phyloP scores from a whole-genome alignment of 805 yeast species.

The Teunomyces panamensis region DNA sequence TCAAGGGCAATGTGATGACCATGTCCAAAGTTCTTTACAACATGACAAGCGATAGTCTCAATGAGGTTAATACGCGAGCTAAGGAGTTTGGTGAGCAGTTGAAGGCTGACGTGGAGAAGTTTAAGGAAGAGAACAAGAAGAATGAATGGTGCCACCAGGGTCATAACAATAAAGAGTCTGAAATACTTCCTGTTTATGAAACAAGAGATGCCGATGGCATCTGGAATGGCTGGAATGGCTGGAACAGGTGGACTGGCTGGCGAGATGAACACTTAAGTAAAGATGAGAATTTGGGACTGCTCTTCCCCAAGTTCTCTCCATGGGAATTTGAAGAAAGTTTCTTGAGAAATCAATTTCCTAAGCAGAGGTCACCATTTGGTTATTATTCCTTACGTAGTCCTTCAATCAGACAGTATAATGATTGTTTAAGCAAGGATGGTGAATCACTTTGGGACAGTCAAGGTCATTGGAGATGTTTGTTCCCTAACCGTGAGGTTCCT shows the following conservation, averaged over 20 bases:
- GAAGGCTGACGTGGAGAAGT: constrained; percentile 11
- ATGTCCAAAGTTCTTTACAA: constrained; percentile 25
- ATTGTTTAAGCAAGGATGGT: constrained; percentile 67
- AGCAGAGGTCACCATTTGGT: constrained; percentile 36
- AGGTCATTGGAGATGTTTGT: constrained; percentile 90
- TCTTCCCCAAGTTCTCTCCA: constrained; percentile 1
- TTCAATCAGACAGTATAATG: constrained; percentile 51
- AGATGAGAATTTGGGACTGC: neutral
- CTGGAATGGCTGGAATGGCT: neutral
- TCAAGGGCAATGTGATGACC: constrained; percentile 22
- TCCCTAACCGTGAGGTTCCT: constrained; percentile 53
- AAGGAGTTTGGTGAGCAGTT: constrained; percentile 17
- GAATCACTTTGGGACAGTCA: constrained; percentile 75
- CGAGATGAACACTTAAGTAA: neutral
- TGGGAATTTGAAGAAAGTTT: constrained; percentile 3
- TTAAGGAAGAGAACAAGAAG: neutral
- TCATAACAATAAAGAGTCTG: neutral
- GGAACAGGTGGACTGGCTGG: too few relatives aligned
- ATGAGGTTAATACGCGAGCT: constrained; percentile 20
- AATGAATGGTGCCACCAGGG: neutral
- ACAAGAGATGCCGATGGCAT: neutral
- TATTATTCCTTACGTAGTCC: constrained; percentile 58
- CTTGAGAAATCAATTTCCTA: neutral
- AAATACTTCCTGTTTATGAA: neutral
- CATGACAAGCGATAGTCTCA: constrained; percentile 19